These are phyloP conservation scores for Antarctomyces pellizariae DNA, from an alignment of 495 filamentous ascomycete genomes.

Conservation along the genomic window DNA sequence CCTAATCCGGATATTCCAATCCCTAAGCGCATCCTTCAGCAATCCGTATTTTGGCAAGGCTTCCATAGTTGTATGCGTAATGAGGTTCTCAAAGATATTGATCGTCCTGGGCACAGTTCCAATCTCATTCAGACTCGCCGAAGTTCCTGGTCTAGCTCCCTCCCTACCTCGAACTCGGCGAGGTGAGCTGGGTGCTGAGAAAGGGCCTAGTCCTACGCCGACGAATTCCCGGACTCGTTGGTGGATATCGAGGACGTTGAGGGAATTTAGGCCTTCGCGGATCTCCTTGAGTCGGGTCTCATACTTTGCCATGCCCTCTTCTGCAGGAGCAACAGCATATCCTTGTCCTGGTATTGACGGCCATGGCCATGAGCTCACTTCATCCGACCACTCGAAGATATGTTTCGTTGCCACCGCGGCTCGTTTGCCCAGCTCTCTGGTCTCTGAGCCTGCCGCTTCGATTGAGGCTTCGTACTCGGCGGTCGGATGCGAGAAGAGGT, in stretches of 20 bases:
- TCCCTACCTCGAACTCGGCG: constrained; percentile 19
- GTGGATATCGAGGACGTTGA: constrained; percentile 82
- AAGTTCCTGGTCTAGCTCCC: constrained; percentile 18
- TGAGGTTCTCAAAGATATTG: constrained; percentile 69
- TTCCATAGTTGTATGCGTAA: constrained; percentile 73
- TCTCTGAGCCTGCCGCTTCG: constrained; percentile 36
- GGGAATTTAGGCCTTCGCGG: constrained; percentile 22
- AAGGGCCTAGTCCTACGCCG: constrained; percentile 16
- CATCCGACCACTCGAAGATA: constrained; percentile 52
- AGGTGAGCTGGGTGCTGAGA: constrained; percentile 26
- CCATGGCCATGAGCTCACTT: constrained; percentile 61
- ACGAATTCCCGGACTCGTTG: constrained; percentile 46
- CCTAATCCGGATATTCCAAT: constrained; percentile 53
- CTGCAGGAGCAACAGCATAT: not conserved
- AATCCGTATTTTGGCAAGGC: constrained; percentile 62
- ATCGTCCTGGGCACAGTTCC: no score
- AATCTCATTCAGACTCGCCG: no score
- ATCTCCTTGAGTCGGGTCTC: constrained; percentile 4
- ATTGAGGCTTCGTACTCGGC: constrained; percentile 36
- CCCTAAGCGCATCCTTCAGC: constrained; percentile 39
- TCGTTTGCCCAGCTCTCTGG: constrained; percentile 47
- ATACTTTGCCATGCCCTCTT: constrained; percentile 3
- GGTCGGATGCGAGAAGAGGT: constrained; percentile 28
- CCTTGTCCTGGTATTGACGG: constrained; percentile 15
- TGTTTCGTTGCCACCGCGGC: constrained; percentile 53